phyloP scores from a whole-genome alignment of 2,329 filamentous ascomycete genomes.

The Raffaelea albimanens region DNA sequence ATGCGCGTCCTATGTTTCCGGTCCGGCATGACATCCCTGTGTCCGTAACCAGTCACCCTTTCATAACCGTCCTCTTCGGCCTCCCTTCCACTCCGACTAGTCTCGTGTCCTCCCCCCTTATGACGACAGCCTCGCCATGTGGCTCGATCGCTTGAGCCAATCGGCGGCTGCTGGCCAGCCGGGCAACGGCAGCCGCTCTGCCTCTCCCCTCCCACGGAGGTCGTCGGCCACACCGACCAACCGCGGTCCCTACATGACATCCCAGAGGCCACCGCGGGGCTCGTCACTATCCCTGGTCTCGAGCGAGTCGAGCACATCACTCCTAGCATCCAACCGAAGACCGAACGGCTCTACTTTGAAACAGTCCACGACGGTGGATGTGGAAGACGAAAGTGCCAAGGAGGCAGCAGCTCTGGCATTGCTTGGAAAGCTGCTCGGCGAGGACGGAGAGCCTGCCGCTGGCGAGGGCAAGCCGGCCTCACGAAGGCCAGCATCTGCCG shows the following conservation, averaged over 20 bases:
- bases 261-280: constrained; percentile 60
- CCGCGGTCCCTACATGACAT: constrained; percentile 58
- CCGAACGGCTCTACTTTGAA: constrained; percentile 61
- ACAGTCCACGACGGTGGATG: constrained; percentile 40
- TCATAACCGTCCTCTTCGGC: no score
- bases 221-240: constrained; percentile 53
- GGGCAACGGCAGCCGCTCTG: constrained; percentile 56
- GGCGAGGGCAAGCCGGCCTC: neutral
- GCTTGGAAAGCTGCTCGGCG: constrained; percentile 40
- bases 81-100: no score
- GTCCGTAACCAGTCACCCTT: no score
- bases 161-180: constrained; percentile 48
- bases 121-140: constrained; percentile 45
- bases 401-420: constrained; percentile 67
- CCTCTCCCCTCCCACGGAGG: constrained; percentile 60
- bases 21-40: no score
- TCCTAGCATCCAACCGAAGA: constrained; percentile 55
- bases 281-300: constrained; percentile 73
- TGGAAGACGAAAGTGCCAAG: constrained; percentile 2
- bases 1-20: no score
- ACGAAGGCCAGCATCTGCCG: no score
- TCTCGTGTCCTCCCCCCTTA: no score
- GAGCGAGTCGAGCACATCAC: constrained; percentile 67
- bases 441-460: neutral
- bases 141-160: constrained; percentile 77